phyloP scores from a whole-genome alignment of 306 rosid species.

The barrel medic (Medicago truncatula) region DNA sequence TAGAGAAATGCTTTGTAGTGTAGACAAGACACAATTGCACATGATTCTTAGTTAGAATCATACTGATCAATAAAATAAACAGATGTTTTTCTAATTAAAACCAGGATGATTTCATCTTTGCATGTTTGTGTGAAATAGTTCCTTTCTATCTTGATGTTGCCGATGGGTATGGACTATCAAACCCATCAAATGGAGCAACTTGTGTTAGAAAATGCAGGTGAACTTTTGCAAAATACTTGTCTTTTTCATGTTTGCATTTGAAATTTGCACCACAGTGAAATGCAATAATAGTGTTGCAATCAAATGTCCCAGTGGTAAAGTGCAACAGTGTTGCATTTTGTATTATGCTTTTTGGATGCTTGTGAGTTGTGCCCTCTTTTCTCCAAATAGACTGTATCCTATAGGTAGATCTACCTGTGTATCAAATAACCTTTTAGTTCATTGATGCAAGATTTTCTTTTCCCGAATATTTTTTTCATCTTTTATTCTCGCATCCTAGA shows the following conservation, averaged over 20 bases:
- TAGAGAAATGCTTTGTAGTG: conserved; percentile 5
- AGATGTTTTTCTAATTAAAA: conserved; percentile 19
- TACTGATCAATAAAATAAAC: conserved; percentile 3
- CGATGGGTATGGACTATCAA: conserved; percentile 20
- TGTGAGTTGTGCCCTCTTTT: conserved; percentile 10
- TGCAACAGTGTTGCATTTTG: conserved; percentile 5
- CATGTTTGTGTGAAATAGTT: conserved; percentile 23
- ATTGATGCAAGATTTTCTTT: not conserved
- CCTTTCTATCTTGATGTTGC: conserved; percentile 30
- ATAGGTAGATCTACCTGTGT: not conserved
- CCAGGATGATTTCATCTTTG: conserved; percentile 19
- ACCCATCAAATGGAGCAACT: conserved; percentile 1
- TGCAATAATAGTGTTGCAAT: conserved; percentile 5
- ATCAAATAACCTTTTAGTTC: conserved; percentile 30
- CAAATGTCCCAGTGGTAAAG: conserved; percentile 12
- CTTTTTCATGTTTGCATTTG: conserved; percentile 11
- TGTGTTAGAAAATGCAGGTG: conserved; percentile 9
- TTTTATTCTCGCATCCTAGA: not conserved
- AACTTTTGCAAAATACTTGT: conserved; percentile 1
- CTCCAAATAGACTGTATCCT: conserved; percentile 29
- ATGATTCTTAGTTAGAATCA: conserved; percentile 7
- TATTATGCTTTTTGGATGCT: conserved; percentile 25
- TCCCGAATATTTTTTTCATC: not conserved
- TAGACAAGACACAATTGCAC: not conserved
- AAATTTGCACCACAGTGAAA: conserved; percentile 6